These are phyloP conservation scores for Colletotrichum orchidophilum DNA, from an alignment of 2,329 filamentous ascomycete genomes.

Conservation along the genomic window DNA sequence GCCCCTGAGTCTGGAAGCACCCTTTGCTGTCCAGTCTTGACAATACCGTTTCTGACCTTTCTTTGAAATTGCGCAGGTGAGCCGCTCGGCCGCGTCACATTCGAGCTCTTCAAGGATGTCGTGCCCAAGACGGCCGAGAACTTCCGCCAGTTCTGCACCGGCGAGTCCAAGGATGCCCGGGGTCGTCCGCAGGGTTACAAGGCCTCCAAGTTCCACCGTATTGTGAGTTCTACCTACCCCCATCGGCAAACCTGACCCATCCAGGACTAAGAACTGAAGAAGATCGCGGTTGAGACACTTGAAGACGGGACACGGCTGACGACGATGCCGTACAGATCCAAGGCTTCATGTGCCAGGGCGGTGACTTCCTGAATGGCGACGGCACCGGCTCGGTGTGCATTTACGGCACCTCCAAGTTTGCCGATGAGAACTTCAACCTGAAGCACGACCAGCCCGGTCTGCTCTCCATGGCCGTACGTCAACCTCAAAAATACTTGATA, in stretches of 20 bases:
- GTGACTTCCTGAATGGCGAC: slow-evolving; percentile 93
- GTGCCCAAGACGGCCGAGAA: slow-evolving; percentile 93
- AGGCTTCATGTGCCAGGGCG: slow-evolving; percentile 97
- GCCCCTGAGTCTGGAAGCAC: neutral
- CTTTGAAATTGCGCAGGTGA: slow-evolving; percentile 67
- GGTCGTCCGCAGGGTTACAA: slow-evolving; percentile 93
- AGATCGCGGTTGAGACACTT: neutral
- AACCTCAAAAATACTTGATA: neutral
- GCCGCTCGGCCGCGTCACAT: slow-evolving; percentile 85
- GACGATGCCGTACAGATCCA: slow-evolving; percentile 70
- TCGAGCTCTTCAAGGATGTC: slow-evolving; percentile 87
- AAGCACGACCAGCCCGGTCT: slow-evolving; percentile 84
- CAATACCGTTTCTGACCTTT: neutral
- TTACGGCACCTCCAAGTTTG: slow-evolving; percentile 85
- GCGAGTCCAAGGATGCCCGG: slow-evolving; percentile 82
- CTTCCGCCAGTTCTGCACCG: slow-evolving; percentile 96
- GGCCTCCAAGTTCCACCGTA: slow-evolving; percentile 91
- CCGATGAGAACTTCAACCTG: slow-evolving; percentile 87
- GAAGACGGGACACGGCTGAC: neutral
- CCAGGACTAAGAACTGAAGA: neutral
- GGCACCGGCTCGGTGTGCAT: slow-evolving; percentile 90
- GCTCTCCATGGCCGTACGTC: slow-evolving; percentile 89
- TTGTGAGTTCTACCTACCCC: slow-evolving; percentile 65
- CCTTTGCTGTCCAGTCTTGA: neutral
- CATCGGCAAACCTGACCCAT: neutral